Base-by-base conservation (phyloP, 2,329 filamentous ascomycete genomes). In the Fusarium sp. region DNA sequence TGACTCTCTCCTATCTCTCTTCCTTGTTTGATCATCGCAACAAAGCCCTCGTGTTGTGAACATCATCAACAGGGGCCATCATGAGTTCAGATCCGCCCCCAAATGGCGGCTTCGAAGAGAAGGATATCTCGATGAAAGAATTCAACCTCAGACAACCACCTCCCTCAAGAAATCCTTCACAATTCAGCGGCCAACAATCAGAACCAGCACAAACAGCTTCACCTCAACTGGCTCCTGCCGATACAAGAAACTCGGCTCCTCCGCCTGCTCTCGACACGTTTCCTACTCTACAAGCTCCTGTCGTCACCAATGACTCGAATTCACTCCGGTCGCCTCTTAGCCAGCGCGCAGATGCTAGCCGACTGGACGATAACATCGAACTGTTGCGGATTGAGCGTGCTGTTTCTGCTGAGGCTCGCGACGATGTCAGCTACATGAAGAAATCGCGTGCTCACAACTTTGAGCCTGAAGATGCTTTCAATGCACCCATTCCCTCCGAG, bases 321-420 rank as follows among this genome's bases (percentile, higher is more conserved):
- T 68, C 69, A 22, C 51, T 46, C 29, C 49, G 69, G 30, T 77
- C 77, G 5, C 75, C 77, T 3, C 68, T 73, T 2, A 66, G 65
- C 15, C 75, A 77, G 46, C 78, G 79, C 12, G 78, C 78, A 40
- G 76, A 81, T 46, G 77, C 75, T 29, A 78, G 73, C 61, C 80
- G 84, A 5, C 75, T 86, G 18, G 81, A 82, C 49, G 84, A 86
- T 57, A 83, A 86, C 52, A 80, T 86, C 18, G 84, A 86, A 60
- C 77, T 86, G 8, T 77, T 86, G 24, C 83, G 84, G 5, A 79
- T 82, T 47, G 84, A 86, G 69, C 80, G 83, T 4, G 72, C 82
- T 47, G 79, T 85, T 16, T 85, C 84, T 9, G 78, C 80, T 16
- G 79, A 84, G 49, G 82, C 83, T 32, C 75, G 81, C 52, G 78